These are phyloP conservation scores for Primulina huaijiensis DNA, from an alignment of 257 asterid genomes.

Conservation along the genomic window DNA sequence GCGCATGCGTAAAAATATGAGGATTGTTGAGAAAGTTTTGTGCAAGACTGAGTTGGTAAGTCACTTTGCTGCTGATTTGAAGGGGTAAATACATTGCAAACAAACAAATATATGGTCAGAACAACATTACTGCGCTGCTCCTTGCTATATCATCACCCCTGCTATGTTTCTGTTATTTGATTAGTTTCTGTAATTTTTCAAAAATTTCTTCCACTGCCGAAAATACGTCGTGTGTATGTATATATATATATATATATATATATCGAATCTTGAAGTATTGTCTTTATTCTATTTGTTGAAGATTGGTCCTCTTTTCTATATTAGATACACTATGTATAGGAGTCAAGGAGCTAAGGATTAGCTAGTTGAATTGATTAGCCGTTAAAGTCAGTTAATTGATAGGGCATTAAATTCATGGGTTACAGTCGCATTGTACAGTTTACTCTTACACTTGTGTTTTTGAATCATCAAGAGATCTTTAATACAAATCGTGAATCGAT, in stretches of 20 bases:
- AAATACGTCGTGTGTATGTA: background rate
- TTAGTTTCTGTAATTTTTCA: too few species aligned
- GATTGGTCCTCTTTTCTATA: too few species aligned
- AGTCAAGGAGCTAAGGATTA: too few species aligned
- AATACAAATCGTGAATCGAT: too few species aligned
- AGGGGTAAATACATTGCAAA: background rate
- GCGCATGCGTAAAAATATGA: conserved; percentile 32
- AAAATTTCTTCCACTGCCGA: background rate
- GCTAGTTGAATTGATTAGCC: too few species aligned
- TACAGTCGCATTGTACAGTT: too few species aligned
- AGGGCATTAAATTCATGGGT: too few species aligned
- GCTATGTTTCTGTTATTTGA: background rate
- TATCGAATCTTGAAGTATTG: background rate
- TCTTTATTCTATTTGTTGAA: background rate
- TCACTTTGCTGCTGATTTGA: background rate
- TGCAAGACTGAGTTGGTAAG: conserved; percentile 35
- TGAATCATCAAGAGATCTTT: too few species aligned
- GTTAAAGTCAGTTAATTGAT: too few species aligned
- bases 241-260: too few species aligned
- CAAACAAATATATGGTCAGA: background rate
- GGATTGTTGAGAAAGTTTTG: conserved; percentile 36
- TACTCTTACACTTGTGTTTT: too few species aligned
- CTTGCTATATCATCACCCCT: background rate
- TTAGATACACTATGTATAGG: too few species aligned
- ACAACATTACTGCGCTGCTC: background rate